Conservation (phyloP, 768 basidiomycete genomes). For the Lactifluus subvellereus region DNA sequence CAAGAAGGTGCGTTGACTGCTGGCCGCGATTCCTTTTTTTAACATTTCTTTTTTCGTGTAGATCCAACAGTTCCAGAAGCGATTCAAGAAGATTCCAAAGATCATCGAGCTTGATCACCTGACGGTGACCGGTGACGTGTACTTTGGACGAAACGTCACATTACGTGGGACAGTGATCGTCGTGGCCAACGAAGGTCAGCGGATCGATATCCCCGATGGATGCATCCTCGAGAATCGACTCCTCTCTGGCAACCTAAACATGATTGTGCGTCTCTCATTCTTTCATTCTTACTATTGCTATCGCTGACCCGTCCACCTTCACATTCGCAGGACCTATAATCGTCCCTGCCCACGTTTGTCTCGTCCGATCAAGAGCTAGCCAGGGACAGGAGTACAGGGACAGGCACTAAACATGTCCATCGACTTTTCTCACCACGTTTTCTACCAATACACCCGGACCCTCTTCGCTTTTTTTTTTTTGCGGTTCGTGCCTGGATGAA, state of each 20-base stretch:
- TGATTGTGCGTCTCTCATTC: constrained; percentile 46
- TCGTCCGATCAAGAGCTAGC: background rate
- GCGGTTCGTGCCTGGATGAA: background rate
- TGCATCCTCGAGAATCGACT: constrained; percentile 53
- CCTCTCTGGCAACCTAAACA: constrained; percentile 68
- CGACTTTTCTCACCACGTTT: background rate
- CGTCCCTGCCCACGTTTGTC: background rate
- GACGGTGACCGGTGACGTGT: constrained; percentile 64
- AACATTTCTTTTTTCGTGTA: constrained; percentile 8
- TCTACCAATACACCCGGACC: background rate
- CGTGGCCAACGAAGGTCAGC: constrained; percentile 52
- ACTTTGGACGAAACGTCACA: constrained; percentile 60
- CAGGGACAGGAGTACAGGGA: background rate
- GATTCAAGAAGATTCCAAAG: constrained; percentile 70
- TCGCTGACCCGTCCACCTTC: background rate
- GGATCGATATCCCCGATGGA: constrained; percentile 55
- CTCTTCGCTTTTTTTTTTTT: background rate
- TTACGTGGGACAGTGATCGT: constrained; percentile 62
- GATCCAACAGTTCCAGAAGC: constrained; percentile 62
- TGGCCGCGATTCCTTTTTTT: background rate
- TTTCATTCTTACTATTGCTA: background rate
- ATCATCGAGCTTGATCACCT: constrained; percentile 71
- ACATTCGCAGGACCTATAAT: constrained; percentile 14
- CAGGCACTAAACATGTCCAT: background rate
- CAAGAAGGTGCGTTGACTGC: constrained; percentile 50